Conservation (phyloP, 2,329 filamentous ascomycete genomes). For the Mycosphaerelloides madeirae region DNA sequence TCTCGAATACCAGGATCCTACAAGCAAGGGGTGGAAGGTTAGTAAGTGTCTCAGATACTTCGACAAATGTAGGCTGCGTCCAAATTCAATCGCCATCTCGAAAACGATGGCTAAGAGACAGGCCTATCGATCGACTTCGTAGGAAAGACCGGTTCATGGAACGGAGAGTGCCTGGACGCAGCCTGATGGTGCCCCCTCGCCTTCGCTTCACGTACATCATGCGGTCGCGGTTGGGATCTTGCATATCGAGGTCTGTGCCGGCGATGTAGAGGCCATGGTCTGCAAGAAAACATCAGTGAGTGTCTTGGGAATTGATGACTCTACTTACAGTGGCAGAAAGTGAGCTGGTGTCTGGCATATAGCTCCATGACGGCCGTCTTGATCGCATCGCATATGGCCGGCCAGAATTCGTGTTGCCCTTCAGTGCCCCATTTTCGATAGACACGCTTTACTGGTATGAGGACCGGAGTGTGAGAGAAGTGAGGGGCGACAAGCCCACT, state of each 20-base stretch:
- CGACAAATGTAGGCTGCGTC: too few species aligned
- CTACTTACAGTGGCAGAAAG: background rate
- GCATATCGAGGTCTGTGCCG: slow-evolving; percentile 2
- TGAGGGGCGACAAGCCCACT: slow-evolving; percentile 6
- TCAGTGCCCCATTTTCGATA: background rate
- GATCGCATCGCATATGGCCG: background rate
- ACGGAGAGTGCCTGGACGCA: too few species aligned
- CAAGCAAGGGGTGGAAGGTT: too few species aligned
- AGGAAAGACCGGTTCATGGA: too few species aligned
- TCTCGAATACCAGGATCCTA: slow-evolving; percentile 13
- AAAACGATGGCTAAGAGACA: too few species aligned
- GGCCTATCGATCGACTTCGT: too few species aligned
- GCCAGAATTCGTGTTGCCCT: background rate
- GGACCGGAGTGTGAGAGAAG: slow-evolving; percentile 7
- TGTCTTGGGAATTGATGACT: too few species aligned
- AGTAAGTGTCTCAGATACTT: too few species aligned
- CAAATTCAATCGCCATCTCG: too few species aligned
- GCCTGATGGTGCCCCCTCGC: too few species aligned
- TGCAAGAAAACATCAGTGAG: too few species aligned
- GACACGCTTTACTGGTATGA: background rate
- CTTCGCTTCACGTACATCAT: too few species aligned
- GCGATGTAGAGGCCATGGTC: slow-evolving; percentile 7
- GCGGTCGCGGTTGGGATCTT: slow-evolving; percentile 2
- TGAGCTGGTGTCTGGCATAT: background rate
- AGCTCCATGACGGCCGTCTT: background rate